These are phyloP conservation scores for Phytophthora pinifolia DNA, from an alignment of 352 stramenopile genomes.

Conservation along the genomic window DNA sequence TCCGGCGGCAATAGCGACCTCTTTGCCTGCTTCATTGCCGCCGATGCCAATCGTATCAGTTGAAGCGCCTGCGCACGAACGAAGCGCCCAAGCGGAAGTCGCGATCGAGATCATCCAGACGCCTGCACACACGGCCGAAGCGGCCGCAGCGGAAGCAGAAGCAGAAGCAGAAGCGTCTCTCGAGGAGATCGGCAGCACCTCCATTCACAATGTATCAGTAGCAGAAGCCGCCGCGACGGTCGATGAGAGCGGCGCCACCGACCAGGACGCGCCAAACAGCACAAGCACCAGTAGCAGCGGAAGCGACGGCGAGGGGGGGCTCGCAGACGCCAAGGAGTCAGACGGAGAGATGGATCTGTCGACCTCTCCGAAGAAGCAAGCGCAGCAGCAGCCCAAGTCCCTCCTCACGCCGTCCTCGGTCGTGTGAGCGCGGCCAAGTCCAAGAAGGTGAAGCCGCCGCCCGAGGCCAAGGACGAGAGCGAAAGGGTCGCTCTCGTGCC, in stretches of 20 bases:
- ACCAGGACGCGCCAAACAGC: constrained; percentile 32
- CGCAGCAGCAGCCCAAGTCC: constrained; percentile 44
- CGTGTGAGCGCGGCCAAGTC: constrained; percentile 38
- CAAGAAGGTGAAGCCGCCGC: constrained; percentile 19
- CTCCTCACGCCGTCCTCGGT: constrained; percentile 55
- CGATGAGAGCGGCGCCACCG: constrained; percentile 21
- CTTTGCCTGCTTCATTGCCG: constrained; percentile 16
- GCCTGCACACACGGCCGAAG: constrained; percentile 23
- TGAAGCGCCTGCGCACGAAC: constrained; percentile 24
- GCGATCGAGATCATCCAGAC: constrained; percentile 38
- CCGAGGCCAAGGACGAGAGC: constrained; percentile 14
- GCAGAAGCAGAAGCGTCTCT: constrained; percentile 26
- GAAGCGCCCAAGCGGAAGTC: constrained; percentile 37
- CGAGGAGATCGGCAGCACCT: constrained; percentile 39
- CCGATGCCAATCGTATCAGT: constrained; percentile 23
- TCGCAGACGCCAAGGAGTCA: constrained; percentile 18
- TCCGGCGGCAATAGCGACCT: constrained; percentile 11
- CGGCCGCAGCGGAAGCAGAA: constrained; percentile 19
- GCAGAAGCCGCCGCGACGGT: constrained; percentile 20
- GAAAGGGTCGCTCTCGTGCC: constrained; percentile 12
- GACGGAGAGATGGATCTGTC: constrained; percentile 27
- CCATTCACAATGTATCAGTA: constrained; percentile 59
- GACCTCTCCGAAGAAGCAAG: constrained; percentile 36
- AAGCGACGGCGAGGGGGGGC: constrained; percentile 23
- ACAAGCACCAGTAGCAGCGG: constrained; percentile 32